phyloP scores from a whole-genome alignment of 176 grass and related monocot genomes.

The Lolium perenne region DNA sequence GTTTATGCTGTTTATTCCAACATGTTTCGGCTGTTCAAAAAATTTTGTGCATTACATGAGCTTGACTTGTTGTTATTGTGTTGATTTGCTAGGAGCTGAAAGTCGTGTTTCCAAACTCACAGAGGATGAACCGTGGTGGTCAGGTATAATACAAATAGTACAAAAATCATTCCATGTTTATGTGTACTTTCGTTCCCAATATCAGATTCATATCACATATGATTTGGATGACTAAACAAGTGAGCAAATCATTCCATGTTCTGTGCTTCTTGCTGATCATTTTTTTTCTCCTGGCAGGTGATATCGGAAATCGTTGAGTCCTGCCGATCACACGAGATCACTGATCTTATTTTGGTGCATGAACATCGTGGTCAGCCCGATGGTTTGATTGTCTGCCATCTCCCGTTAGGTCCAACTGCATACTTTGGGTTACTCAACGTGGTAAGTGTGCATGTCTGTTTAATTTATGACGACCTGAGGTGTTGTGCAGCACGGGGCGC shows the following conservation, averaged over 20 bases:
- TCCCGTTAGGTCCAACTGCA: constrained; percentile 85
- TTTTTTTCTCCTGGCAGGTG: constrained; percentile 53
- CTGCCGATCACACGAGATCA: constrained; percentile 80
- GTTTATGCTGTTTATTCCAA: neutral
- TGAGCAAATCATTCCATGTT: neutral
- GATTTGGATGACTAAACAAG: neutral
- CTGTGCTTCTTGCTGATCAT: neutral
- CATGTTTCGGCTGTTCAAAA: neutral
- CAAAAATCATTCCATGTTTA: neutral
- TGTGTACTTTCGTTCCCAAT: neutral
- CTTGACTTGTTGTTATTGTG: neutral
- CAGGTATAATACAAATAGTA: constrained; percentile 52
- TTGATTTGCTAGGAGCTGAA: constrained; percentile 73
- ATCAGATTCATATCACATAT: neutral
- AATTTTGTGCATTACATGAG: neutral
- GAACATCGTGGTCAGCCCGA: constrained; percentile 93
- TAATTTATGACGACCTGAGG: neutral
- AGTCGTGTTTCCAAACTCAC: constrained; percentile 76
- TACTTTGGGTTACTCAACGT: constrained; percentile 94
- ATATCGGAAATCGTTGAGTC: constrained; percentile 88
- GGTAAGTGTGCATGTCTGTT: constrained; percentile 56
- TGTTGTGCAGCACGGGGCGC: neutral
- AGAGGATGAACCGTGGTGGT: constrained; percentile 89
- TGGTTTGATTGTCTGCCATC: constrained; percentile 90
- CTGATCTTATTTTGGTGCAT: constrained; percentile 90